Evolutionary conservation across 768 basidiomycete genomes (phyloP).

Genomic region (Panus rudis): DNA sequence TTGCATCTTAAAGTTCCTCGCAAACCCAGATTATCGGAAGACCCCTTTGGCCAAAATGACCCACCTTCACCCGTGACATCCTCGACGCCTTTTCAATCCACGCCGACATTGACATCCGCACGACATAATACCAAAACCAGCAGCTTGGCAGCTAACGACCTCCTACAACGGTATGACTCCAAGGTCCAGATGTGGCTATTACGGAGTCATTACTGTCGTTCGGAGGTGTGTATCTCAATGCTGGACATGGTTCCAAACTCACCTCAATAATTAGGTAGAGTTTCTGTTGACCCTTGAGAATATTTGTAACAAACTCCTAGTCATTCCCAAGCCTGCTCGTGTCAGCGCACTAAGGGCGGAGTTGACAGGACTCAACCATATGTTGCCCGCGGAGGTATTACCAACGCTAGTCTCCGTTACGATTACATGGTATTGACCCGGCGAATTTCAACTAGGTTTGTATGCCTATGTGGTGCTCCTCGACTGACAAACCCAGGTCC

Average conservation of each 20-base stretch:
- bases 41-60: constrained; percentile 69
- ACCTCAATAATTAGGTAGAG: constrained; percentile 48
- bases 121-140: constrained; percentile 40
- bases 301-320: constrained; percentile 85
- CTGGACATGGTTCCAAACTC: background rate
- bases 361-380: constrained; percentile 90
- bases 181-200: constrained; percentile 66
- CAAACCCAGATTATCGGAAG: constrained; percentile 56
- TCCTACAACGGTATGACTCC: constrained; percentile 59
- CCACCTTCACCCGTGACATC: constrained; percentile 25
- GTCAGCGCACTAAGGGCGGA: constrained; percentile 96
- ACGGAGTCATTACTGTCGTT: constrained; percentile 81
- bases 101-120: constrained; percentile 55
- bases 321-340: constrained; percentile 89
- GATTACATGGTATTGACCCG: background rate
- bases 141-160: constrained; percentile 40
- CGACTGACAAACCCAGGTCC: constrained; percentile 49
- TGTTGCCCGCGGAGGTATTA: constrained; percentile 94
- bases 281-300: constrained; percentile 86
- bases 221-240: constrained; percentile 49
- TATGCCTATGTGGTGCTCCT: constrained; percentile 83
- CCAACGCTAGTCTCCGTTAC: constrained; percentile 9
- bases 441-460: constrained; percentile 47
- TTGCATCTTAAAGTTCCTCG: constrained; percentile 48
- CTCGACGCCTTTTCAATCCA: constrained; percentile 56